Evolutionary conservation across 2,329 filamentous ascomycete species (phyloP).

Genomic region (Colletotrichum sublineola): DNA sequence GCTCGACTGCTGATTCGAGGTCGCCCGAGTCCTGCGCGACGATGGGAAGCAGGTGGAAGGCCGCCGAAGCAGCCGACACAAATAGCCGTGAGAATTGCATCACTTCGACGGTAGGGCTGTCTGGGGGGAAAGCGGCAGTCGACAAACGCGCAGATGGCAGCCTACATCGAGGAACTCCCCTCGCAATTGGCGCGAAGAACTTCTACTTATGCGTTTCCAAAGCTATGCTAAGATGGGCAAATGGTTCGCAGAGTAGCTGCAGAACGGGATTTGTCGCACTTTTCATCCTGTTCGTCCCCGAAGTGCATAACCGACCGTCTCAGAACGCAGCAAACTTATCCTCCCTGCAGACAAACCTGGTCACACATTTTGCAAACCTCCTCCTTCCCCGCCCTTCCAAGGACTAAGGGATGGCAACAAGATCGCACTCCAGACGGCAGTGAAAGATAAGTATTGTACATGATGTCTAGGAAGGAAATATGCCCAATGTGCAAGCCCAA

Average conservation of each 20-base stretch:
- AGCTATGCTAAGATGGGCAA: too few species aligned
- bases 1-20: constrained; percentile 22
- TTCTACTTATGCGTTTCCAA: not conserved
- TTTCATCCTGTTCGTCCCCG: not conserved
- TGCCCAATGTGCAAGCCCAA: not conserved
- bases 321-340: not conserved
- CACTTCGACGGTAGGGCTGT: not conserved
- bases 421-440: too few species aligned
- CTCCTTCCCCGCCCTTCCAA: too few species aligned
- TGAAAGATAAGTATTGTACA: too few species aligned
- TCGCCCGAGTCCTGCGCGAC: constrained; percentile 10
- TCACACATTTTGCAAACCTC: not conserved
- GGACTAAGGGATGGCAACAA: too few species aligned
- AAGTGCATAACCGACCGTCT: not conserved
- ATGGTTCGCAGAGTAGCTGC: too few species aligned
- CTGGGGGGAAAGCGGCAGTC: not conserved
- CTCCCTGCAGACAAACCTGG: not conserved
- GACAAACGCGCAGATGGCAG: not conserved
- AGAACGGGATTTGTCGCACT: not conserved
- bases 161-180: accelerated
- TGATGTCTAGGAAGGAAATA: too few species aligned
- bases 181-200: too few species aligned
- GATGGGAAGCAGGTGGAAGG: not conserved
- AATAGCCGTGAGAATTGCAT: constrained; percentile 4
- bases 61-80: constrained; percentile 4